Conservation (phyloP, 1,284 basidiomycete species). For the Ustilago trichophora region DNA sequence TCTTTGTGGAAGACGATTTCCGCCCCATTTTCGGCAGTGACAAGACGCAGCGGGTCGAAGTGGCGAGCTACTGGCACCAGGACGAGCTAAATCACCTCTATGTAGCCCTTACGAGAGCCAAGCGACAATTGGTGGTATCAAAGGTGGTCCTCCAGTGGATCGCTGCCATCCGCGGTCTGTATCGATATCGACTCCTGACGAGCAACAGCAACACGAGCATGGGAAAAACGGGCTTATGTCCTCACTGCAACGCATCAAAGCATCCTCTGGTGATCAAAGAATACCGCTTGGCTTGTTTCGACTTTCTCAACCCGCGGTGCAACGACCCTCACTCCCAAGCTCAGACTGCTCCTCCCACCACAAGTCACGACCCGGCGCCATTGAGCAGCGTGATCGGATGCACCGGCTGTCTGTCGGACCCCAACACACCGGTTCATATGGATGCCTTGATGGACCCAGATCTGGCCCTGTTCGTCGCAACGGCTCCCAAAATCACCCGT, state of each 20-base stretch:
- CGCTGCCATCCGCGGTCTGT: conserved; percentile 45
- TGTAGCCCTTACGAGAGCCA: conserved; percentile 57
- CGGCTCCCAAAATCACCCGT: conserved; percentile 33
- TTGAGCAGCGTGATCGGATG: conserved; percentile 23
- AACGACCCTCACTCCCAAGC: no score
- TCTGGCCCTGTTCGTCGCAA: conserved; percentile 19
- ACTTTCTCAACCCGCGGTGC: conserved; percentile 39
- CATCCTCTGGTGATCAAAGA: conserved; percentile 26
- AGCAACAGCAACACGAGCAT: conserved; percentile 15
- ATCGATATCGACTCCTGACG: conserved; percentile 21
- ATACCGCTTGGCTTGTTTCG: conserved; percentile 25
- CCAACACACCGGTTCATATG: not conserved
- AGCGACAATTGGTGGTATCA: conserved; percentile 42
- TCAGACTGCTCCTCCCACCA: no score
- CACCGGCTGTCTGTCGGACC: conserved; percentile 19
- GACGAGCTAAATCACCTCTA: conserved; percentile 61
- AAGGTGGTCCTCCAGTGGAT: conserved; percentile 50
- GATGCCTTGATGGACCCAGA: conserved; percentile 25
- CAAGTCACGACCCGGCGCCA: conserved; percentile 16
- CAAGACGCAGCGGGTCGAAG: conserved; percentile 30
- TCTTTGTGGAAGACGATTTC: conserved; percentile 57
- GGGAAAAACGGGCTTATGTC: conserved; percentile 26
- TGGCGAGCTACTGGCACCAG: conserved; percentile 41
- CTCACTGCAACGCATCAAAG: conserved; percentile 27
- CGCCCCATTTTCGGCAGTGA: conserved; percentile 38